phyloP scores from a whole-genome alignment of 805 yeast genomes.

The Saccharomycopsis javanensis region DNA sequence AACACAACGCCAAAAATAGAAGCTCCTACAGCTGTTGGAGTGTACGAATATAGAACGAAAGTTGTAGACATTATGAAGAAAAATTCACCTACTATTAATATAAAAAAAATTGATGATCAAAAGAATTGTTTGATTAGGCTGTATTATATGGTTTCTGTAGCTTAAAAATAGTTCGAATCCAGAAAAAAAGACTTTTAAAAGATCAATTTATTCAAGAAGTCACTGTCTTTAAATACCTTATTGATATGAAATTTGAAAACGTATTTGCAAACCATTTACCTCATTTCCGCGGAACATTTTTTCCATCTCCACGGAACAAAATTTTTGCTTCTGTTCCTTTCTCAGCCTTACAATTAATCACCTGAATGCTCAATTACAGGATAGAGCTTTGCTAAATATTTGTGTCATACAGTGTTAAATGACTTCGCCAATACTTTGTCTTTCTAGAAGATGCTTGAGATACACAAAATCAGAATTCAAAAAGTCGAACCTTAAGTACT shows the following conservation, averaged over 20 bases:
- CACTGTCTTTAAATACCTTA: not conserved
- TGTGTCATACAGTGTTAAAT: not conserved
- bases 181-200: not conserved
- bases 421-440: not conserved
- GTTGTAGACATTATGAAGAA: not conserved
- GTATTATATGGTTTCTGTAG: not conserved
- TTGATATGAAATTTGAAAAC: not conserved
- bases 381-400: not conserved
- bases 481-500: not conserved
- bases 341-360: not conserved
- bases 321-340: not conserved
- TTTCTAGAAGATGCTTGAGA: not conserved
- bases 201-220: not conserved
- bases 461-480: not conserved
- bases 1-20: conserved; percentile 19
- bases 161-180: not conserved
- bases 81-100: not conserved
- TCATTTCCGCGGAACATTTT: no score
- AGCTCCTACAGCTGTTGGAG: conserved; percentile 20
- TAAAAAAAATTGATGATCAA: not conserved
- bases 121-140: not conserved
- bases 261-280: not conserved
- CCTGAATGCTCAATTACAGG: not conserved
- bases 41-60: conserved; percentile 17
- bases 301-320: not conserved